Percentiles rank a stretch among this genome's conserved stretches.
Conservation (phyloP, 768 basidiomycete species). For the Kondoa subrosea region DNA sequence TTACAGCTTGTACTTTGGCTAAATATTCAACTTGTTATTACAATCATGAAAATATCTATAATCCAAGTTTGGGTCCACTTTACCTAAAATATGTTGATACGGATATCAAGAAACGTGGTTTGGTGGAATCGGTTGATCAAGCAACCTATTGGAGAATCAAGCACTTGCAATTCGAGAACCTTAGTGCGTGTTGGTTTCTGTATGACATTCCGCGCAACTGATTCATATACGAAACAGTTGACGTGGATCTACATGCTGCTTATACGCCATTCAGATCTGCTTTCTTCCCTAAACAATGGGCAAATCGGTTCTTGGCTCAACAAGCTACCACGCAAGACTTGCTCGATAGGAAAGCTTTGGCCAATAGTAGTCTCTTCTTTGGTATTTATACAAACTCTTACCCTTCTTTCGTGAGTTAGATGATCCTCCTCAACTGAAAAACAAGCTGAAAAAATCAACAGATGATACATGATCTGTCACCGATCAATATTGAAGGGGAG, state of each 20-base stretch:
- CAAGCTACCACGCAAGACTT: neutral
- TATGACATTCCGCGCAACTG: neutral
- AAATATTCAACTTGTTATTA: neutral
- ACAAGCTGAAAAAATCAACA: neutral
- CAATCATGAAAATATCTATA: constrained; percentile 20
- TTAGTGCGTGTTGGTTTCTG: neutral
- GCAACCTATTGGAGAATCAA: neutral
- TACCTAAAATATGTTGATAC: neutral
- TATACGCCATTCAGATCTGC: neutral
- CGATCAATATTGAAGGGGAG: neutral
- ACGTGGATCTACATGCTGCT: neutral
- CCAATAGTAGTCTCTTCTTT: neutral
- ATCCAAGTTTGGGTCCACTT: neutral
- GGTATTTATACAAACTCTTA: neutral
- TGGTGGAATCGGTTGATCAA: neutral
- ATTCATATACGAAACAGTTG: neutral
- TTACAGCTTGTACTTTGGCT: constrained; percentile 18
- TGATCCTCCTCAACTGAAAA: neutral
- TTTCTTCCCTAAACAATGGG: neutral
- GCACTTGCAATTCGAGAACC: constrained; percentile 6
- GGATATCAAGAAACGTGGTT: neutral
- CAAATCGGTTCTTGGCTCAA: neutral
- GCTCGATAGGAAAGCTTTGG: neutral
- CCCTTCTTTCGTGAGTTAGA: neutral
- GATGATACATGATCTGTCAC: neutral